Evolutionary conservation across 2,329 filamentous ascomycete species (phyloP), one percentile per base, ranked within the genome.

Genomic region (Pseudogymnoascus sp.): DNA sequence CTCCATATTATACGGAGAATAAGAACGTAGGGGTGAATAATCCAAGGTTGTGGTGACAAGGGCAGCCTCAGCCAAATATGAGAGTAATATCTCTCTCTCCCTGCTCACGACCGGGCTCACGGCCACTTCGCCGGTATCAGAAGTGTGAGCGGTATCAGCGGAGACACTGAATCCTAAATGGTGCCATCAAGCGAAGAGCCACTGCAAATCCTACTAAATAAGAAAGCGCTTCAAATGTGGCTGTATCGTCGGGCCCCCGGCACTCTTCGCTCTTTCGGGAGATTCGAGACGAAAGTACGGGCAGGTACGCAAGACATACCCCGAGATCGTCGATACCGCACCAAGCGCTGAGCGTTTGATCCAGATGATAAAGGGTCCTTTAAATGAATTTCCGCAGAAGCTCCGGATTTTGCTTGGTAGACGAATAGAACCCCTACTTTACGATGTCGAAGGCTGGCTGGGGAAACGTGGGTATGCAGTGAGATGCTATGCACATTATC

Each of bases 241-340:
- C 49, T 35, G 28, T 55, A 55, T 55, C 49, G 16, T 55, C n/a
- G 28, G 28, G 14, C 28, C 49, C 49, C 49, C 49, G 49, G 49
- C 49, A 11, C 28, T 55, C 25, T 33, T 55, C 49, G 49, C 49
- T 55, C 49, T 55, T 55, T 55, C 49, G 49, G 49, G 49, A 55
- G 49, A 55, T 55, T 55, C 49, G 49, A 55, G 49, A 55, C 49
- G 49, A 55, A 55, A 33, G 28, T 55, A 55, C 49, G 49, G 16
- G 28, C 28, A 55, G 28, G 28, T 33, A 33, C 49, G 49, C 28
- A 9, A 55, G 16, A 55, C 28, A 33, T 55, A 30, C 49, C 28
- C 45, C 49, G 28, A 55, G 49, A 55, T 55, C 49, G 49, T 33
- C 49, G 28, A 55, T 33, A 5, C 49, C 28, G 28, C 49, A 55